Evolutionary conservation across 2,329 filamentous ascomycete species (phyloP).

Genomic region (Beauveria bassiana): DNA sequence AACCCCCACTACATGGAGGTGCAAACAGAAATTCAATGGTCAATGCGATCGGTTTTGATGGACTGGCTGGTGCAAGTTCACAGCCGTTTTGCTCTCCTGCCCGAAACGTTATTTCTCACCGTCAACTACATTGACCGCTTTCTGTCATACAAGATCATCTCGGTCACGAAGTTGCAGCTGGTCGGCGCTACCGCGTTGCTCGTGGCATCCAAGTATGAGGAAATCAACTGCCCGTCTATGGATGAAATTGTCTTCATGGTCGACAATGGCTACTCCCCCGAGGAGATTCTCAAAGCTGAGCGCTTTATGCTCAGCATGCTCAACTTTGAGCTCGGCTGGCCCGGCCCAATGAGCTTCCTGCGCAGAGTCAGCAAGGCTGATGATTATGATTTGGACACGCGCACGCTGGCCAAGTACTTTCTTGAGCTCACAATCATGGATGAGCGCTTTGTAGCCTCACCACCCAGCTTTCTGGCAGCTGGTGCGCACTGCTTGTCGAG

Average conservation of each 20-base stretch:
- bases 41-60: conserved; percentile 94
- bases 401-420: conserved; percentile 96
- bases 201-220: conserved; percentile 95
- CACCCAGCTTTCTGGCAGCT: conserved; percentile 83
- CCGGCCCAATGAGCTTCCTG: conserved; percentile 98
- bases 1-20: conserved; percentile 94
- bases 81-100: conserved; percentile 79
- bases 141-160: conserved; percentile 88
- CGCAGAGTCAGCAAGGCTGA: conserved; percentile 96
- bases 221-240: conserved; percentile 95
- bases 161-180: conserved; percentile 87
- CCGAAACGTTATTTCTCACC: conserved; percentile 88
- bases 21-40: conserved; percentile 97
- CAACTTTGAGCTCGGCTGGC: conserved; percentile 91
- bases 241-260: conserved; percentile 98
- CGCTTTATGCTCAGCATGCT: conserved; percentile 98
- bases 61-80: conserved; percentile 98
- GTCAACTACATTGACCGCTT: conserved; percentile 98
- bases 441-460: conserved; percentile 87
- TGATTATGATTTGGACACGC: conserved; percentile 91
- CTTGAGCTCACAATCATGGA: conserved; percentile 96
- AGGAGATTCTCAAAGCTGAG: conserved; percentile 95
- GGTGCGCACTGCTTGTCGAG: conserved; percentile 89
- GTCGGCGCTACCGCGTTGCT: conserved; percentile 95
- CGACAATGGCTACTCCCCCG: conserved; percentile 77